phyloP scores from a whole-genome alignment of 2,329 filamentous ascomycete species.

The Penicillium sp. region DNA sequence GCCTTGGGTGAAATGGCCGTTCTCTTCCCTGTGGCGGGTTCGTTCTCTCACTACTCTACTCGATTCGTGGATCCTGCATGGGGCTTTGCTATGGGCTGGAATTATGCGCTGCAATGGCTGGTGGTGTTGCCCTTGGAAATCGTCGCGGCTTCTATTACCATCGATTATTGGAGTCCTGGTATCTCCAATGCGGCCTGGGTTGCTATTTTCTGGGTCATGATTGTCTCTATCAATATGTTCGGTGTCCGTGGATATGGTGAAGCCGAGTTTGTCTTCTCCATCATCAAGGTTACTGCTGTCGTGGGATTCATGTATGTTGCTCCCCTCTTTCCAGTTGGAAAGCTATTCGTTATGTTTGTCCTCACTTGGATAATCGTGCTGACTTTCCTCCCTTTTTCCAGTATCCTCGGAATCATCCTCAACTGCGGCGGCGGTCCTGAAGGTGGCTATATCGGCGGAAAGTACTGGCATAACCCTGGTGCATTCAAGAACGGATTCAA shows the following conservation, averaged over 20 bases:
- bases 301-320: slow-evolving; percentile 79
- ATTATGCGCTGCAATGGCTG: slow-evolving; percentile 89
- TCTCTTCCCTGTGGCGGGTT: slow-evolving; percentile 85
- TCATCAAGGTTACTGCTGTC: slow-evolving; percentile 83
- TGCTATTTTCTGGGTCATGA: slow-evolving; percentile 75
- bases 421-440: slow-evolving; percentile 78
- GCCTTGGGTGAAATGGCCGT: slow-evolving; percentile 91
- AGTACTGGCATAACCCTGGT: slow-evolving; percentile 78
- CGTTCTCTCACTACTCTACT: slow-evolving; percentile 89
- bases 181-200: slow-evolving; percentile 77
- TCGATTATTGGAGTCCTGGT: slow-evolving; percentile 74
- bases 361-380: no score
- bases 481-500: slow-evolving; percentile 71
- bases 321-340: not conserved
- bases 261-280: slow-evolving; percentile 84
- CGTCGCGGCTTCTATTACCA: slow-evolving; percentile 82
- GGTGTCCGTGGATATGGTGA: slow-evolving; percentile 89
- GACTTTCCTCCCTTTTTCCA: slow-evolving; percentile 38
- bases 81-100: slow-evolving; percentile 96
- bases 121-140: slow-evolving; percentile 82
- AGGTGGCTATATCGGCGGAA: slow-evolving; percentile 77
- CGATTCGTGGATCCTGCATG: slow-evolving; percentile 88
- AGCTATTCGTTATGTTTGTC: no score
- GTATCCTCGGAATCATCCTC: slow-evolving; percentile 81
- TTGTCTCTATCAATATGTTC: slow-evolving; percentile 83